These are phyloP conservation scores for Agrocybe praecox DNA, from an alignment of 768 basidiomycete genomes.

Conservation along the genomic window DNA sequence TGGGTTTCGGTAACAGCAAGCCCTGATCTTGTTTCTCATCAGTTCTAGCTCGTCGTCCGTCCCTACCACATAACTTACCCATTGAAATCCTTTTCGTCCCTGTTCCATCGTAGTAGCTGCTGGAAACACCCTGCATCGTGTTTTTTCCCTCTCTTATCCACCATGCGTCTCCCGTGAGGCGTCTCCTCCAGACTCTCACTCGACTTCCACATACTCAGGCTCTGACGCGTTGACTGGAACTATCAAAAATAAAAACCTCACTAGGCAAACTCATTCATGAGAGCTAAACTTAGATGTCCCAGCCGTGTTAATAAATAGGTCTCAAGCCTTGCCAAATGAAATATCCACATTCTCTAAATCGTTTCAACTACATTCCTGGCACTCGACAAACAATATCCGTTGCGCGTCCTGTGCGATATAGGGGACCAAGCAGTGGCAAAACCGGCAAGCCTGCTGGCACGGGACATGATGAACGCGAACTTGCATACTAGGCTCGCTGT, in stretches of 20 bases:
- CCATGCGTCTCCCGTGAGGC: slow-evolving; percentile 13
- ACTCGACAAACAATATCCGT: too few relatives aligned
- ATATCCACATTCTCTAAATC: not conserved
- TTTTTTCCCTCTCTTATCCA: not conserved
- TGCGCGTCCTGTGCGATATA: too few relatives aligned
- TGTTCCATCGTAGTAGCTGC: not conserved
- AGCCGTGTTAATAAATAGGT: slow-evolving; percentile 17
- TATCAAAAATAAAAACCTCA: not conserved
- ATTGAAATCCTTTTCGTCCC: slow-evolving; percentile 21
- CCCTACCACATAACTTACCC: slow-evolving; percentile 27
- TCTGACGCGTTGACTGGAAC: not conserved
- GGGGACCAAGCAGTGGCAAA: not conserved
- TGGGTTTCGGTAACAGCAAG: slow-evolving; percentile 54
- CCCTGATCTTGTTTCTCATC: slow-evolving; percentile 28
- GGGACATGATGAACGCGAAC: not conserved
- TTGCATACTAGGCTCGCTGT: not conserved
- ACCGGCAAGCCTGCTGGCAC: not conserved
- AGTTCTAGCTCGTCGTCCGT: not conserved
- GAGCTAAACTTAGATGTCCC: not conserved
- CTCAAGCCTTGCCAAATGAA: not conserved
- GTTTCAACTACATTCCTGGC: too few relatives aligned
- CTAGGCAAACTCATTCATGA: slow-evolving; percentile 4
- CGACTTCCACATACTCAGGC: not conserved
- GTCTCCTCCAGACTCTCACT: not conserved
- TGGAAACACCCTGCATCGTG: not conserved